Base-by-base conservation (phyloP, 208 protist species). In the Trypanosoma conorhini region DNA sequence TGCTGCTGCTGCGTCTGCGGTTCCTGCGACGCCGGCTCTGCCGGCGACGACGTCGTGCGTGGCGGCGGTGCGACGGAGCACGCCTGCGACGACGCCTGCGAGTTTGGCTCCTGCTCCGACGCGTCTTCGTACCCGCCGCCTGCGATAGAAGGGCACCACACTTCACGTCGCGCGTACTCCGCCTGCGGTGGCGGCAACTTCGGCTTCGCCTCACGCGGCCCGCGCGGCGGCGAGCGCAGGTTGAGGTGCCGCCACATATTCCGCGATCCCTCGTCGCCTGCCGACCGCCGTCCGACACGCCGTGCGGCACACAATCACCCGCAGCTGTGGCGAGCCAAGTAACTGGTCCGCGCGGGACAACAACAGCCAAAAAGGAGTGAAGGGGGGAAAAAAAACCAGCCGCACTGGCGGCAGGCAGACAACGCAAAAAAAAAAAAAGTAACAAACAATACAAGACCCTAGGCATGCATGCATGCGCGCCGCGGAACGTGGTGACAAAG, bases 31-130 rank as follows among this genome's bases (percentile, higher is more conserved):
- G 42, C 8, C 44, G 31, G 1, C 8, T 64, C 38, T 31, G 17
- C 28, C 22, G 67, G 24, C 13, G 44, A 64, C 15, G 44, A 63
- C 21, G 56, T 21, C 15, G 42, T 24, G 48, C 48, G 56, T 42
- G 38, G 31, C 5, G 0, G 22, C 35, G 50, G 67, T 40, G 67
- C 40, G 38, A 61, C 31, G 13, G 52, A 70, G 4, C 21, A 46
- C 21, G 56, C 28, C 40, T 33, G 64, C 24, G 52, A 61, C 19
- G 64, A 70, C 19, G 50, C 24, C 54, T 61, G 64, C 22, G 64
- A 61, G 26, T 38, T 50, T 31, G 54, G 54, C 24, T 33, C 64
- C 28, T n/a, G 52, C n/a, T 31, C 46, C 33, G 42, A 51, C 26
- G 51, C 28, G 10, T 26, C 12, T 26, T 28, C 57, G 33, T 46